Percentiles rank a stretch among this genome's conserved stretches.
phyloP scores from a whole-genome alignment of 179 eudicot genomes.

The Patellifolia procumbens region DNA sequence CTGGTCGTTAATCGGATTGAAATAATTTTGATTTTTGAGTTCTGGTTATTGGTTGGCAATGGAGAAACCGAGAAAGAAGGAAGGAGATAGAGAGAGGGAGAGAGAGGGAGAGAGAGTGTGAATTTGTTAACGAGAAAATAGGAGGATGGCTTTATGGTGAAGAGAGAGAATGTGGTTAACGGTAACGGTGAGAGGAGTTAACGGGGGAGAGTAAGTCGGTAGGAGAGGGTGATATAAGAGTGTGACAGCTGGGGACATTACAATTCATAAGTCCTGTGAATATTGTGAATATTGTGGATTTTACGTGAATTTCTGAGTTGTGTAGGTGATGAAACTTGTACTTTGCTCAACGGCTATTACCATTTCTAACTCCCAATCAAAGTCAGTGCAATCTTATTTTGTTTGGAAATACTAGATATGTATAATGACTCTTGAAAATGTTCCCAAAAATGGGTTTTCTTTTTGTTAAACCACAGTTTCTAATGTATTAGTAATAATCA shows the following conservation, averaged over 20 bases:
- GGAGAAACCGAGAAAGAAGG: neutral
- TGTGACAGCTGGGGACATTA: constrained; percentile 18
- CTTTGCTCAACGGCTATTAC: neutral
- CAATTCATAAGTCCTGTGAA: neutral
- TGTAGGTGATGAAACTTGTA: neutral
- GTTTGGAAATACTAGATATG: too few relatives aligned
- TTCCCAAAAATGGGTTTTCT: too few relatives aligned
- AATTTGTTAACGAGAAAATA: constrained; percentile 12
- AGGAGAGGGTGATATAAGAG: neutral
- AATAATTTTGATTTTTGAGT: neutral
- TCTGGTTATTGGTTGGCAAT: neutral
- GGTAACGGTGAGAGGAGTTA: constrained; percentile 5
- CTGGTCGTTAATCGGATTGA: neutral
- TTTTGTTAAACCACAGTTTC: too few relatives aligned
- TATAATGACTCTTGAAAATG: too few relatives aligned
- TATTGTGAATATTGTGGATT: neutral
- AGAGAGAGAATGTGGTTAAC: constrained; percentile 1
- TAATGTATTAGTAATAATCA: too few relatives aligned
- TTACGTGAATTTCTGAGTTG: constrained; percentile 2
- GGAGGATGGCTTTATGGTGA: neutral
- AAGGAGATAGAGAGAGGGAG: too few relatives aligned
- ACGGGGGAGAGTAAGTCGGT: constrained; percentile 14
- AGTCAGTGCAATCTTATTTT: neutral
- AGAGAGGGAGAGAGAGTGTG: neutral
- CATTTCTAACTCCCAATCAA: neutral